These are phyloP conservation scores for Arthroderma sp. DNA, from an alignment of 2,329 filamentous ascomycete species.

Conservation along the genomic window DNA sequence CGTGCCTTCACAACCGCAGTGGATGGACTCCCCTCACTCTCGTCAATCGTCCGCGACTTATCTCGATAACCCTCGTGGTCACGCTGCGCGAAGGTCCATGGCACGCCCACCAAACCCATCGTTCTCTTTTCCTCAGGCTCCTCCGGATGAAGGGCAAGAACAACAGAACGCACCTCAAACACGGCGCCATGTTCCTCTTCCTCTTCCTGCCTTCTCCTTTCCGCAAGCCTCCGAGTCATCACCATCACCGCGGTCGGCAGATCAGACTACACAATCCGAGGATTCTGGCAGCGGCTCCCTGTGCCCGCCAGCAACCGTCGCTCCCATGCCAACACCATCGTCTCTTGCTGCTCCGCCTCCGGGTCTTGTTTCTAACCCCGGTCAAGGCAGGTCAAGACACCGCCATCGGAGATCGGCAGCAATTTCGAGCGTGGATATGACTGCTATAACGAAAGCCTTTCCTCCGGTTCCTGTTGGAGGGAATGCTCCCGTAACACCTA, in stretches of 20 bases:
- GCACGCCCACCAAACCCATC: no score
- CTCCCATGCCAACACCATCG: constrained; percentile 25
- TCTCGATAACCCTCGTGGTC: neutral
- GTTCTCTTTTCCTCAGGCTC: constrained; percentile 22
- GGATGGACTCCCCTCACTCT: neutral
- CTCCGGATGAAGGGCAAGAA: neutral
- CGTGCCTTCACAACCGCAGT: neutral
- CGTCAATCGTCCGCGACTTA: constrained; percentile 20
- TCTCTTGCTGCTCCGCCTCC: constrained; percentile 20
- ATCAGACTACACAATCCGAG: no score
- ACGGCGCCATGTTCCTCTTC: constrained; percentile 10
- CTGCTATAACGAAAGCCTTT: constrained; percentile 36
- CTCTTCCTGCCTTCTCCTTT: constrained; percentile 27
- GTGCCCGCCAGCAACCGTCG: constrained; percentile 35
- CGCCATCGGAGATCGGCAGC: constrained; percentile 68
- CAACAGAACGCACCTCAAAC: neutral
- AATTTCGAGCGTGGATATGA: constrained; percentile 68
- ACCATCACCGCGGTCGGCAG: neutral
- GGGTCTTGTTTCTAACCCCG: constrained; percentile 26
- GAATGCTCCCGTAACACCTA: constrained; percentile 44
- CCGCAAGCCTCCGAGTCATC: constrained; percentile 20
- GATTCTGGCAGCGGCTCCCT: neutral
- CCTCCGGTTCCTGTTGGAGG: constrained; percentile 35
- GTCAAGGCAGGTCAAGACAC: constrained; percentile 52
- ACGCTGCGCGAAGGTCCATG: no score